Percentiles rank a stretch among this genome's conserved stretches.
phyloP scores from a whole-genome alignment of 345 rosid genomes.

The Reutealis trisperma region DNA sequence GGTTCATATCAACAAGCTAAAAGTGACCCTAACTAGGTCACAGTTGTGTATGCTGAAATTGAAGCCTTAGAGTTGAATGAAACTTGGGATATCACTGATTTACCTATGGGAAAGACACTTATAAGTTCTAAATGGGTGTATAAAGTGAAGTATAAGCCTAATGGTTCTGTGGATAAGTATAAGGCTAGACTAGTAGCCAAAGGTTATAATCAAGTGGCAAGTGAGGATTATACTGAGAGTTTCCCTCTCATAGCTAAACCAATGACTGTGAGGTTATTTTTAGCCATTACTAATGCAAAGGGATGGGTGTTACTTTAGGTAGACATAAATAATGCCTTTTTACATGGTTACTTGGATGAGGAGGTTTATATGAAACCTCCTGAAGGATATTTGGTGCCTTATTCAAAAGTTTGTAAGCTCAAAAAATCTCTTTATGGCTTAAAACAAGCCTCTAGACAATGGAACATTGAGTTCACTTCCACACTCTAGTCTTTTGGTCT shows the following conservation, averaged over 20 bases:
- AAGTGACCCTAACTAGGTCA: too few relatives aligned
- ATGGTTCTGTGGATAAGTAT: not conserved
- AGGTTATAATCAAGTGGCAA: not conserved
- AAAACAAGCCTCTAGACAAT: not conserved
- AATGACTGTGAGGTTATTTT: not conserved
- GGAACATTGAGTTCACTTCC: too few relatives aligned
- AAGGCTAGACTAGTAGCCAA: not conserved
- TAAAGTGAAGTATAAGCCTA: not conserved
- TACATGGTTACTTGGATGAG: not conserved
- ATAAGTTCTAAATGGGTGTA: not conserved
- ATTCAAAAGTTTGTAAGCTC: not conserved
- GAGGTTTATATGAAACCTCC: not conserved
- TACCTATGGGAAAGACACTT: too few relatives aligned
- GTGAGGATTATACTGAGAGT: not conserved
- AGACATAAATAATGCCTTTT: not conserved
- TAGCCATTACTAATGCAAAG: not conserved
- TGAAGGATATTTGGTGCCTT: too few relatives aligned
- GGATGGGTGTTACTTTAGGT: not conserved
- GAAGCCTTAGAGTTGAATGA: too few relatives aligned
- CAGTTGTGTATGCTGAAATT: too few relatives aligned
- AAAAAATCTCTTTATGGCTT: not conserved
- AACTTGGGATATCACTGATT: too few relatives aligned
- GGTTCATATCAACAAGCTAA: too few relatives aligned
- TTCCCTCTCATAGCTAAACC: not conserved
- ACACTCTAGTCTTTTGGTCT: too few relatives aligned